A percentile compares a stretch with the other conserved stretches of the same genome.
Conservation (phyloP, 306 rosid species). For the Abrus pulchellus region DNA sequence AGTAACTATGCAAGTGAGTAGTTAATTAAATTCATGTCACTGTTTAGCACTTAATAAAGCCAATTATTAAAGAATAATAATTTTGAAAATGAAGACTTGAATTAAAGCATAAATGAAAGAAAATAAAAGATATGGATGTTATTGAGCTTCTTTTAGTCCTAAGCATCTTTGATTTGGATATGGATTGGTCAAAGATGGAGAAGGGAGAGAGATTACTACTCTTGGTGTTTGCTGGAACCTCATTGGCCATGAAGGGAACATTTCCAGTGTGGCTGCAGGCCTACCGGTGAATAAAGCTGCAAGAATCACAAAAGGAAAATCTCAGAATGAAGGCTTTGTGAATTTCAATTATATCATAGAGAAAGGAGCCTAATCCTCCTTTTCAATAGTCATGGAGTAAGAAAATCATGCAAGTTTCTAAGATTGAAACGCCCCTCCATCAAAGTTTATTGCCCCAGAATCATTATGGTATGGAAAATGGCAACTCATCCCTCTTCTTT, state of each 20-base stretch:
- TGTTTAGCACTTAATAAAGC: not conserved
- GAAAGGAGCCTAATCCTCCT: slow-evolving; percentile 67
- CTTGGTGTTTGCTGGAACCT: slow-evolving; percentile 79
- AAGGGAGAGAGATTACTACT: slow-evolving; percentile 54
- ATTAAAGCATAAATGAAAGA: slow-evolving; percentile 17
- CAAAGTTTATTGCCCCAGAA: slow-evolving; percentile 57
- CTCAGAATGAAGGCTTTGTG: slow-evolving; percentile 51
- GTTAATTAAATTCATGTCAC: slow-evolving; percentile 7
- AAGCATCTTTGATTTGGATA: slow-evolving; percentile 37
- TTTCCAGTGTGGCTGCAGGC: slow-evolving; percentile 98
- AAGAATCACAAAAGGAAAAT: slow-evolving; percentile 63
- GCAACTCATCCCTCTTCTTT: slow-evolving; percentile 45
- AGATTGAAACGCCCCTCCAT: slow-evolving; percentile 70
- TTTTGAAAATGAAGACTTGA: slow-evolving; percentile 41
- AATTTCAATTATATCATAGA: slow-evolving; percentile 43
- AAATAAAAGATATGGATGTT: not conserved
- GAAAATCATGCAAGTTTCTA: slow-evolving; percentile 69
- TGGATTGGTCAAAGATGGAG: slow-evolving; percentile 62
- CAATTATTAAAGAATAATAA: not conserved
- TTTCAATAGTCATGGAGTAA: slow-evolving; percentile 71
- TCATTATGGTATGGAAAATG: slow-evolving; percentile 67
- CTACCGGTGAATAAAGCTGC: slow-evolving; percentile 84
- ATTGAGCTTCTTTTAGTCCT: slow-evolving; percentile 14
- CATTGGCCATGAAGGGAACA: slow-evolving; percentile 99
- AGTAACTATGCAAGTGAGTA: slow-evolving; percentile 3